Percentiles rank a stretch among this genome's conserved stretches.
These are phyloP conservation scores for Pachyrhizus erosus DNA, from an alignment of 306 rosid genomes.

Conservation along the genomic window DNA sequence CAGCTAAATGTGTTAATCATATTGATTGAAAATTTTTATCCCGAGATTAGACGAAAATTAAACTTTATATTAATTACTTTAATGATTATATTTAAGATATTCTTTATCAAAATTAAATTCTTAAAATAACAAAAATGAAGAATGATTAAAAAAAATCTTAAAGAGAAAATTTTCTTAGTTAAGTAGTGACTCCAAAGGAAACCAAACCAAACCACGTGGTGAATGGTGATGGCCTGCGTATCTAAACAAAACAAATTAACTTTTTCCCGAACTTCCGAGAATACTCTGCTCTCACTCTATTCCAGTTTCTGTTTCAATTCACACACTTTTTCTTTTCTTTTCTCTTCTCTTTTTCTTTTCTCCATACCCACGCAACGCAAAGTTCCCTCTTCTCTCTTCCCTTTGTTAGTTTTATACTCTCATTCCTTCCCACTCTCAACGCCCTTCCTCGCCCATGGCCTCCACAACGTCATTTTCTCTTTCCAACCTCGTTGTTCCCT, in stretches of 20 bases:
- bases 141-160: too few relatives aligned
- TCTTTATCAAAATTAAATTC: too few relatives aligned
- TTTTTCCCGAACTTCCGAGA: conserved; percentile 47
- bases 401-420: not conserved
- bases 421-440: not conserved
- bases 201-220: not conserved
- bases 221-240: too few relatives aligned
- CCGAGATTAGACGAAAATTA: too few relatives aligned
- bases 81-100: too few relatives aligned
- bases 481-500: conserved; percentile 47
- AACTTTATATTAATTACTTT: too few relatives aligned
- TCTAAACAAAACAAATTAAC: not conserved
- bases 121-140: too few relatives aligned
- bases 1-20: too few relatives aligned
- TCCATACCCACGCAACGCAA: conserved; percentile 32
- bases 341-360: conserved; percentile 5
- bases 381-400: conserved; percentile 3
- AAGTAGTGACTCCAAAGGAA: too few relatives aligned
- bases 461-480: conserved; percentile 59
- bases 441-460: conserved; percentile 55
- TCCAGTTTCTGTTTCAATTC: not conserved
- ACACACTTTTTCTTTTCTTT: not conserved
- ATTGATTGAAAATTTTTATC: too few relatives aligned
- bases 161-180: too few relatives aligned
- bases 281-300: conserved; percentile 25